A percentile compares a stretch with the other conserved stretches of the same genome.
Conservation (phyloP, 179 eudicot genomes). For the Carnegiea gigantea region DNA sequence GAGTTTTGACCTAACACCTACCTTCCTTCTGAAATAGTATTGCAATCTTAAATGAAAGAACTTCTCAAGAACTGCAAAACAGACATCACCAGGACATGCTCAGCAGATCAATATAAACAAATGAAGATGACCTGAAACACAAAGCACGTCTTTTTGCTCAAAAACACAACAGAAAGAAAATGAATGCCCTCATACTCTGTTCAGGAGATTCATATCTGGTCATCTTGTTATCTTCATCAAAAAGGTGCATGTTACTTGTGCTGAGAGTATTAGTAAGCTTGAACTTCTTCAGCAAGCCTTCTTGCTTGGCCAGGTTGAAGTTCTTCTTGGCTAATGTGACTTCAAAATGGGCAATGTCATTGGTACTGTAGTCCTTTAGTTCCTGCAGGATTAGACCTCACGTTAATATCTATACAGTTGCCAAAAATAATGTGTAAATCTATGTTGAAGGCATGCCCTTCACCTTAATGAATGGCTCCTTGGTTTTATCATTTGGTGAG, state of each 20-base stretch:
- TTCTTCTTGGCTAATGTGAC: constrained; percentile 46
- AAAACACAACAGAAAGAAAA: not conserved
- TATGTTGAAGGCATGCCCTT: not conserved
- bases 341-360: constrained; percentile 48
- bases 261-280: constrained; percentile 71
- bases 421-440: not conserved
- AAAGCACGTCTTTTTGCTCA: too few relatives aligned
- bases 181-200: constrained; percentile 53
- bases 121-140: too few relatives aligned
- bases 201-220: constrained; percentile 80
- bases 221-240: constrained; percentile 72
- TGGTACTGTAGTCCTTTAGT: constrained; percentile 44
- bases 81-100: not conserved
- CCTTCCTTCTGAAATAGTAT: constrained; percentile 73
- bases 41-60: constrained; percentile 64
- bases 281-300: constrained; percentile 83
- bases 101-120: not conserved
- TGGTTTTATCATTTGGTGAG: constrained; percentile 48
- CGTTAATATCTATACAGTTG: not conserved
- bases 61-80: constrained; percentile 73
- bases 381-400: constrained; percentile 42
- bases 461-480: constrained; percentile 74
- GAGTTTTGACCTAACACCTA: constrained; percentile 19
- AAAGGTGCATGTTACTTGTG: constrained; percentile 95
- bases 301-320: constrained; percentile 59